Evolutionary conservation across 2,329 filamentous ascomycete species (phyloP).

Genomic region (Fusarium tupiense): DNA sequence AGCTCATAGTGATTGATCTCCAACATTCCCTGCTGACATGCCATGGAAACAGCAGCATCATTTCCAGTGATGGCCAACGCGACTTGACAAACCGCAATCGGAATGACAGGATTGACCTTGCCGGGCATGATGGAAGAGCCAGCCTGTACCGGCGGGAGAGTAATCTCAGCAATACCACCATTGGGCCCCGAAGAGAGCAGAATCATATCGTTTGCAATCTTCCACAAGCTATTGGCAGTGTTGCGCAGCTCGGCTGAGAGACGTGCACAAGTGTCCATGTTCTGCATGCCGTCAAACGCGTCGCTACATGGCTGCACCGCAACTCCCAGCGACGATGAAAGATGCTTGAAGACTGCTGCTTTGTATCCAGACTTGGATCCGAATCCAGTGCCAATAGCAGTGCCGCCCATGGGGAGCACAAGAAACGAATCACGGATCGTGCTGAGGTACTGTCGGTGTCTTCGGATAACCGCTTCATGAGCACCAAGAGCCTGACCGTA

Average conservation of each 20-base stretch:
- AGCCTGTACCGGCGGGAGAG: background rate
- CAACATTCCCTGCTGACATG: background rate
- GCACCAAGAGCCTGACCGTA: constrained; percentile 2
- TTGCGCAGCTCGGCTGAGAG: constrained; percentile 3
- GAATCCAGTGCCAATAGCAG: constrained; percentile 6
- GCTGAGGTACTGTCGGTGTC: background rate
- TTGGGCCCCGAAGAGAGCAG: background rate
- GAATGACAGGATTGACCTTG: constrained; percentile 4
- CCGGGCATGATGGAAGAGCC: constrained; percentile 6
- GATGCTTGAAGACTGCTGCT: background rate
- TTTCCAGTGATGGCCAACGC: background rate
- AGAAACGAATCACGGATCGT: background rate
- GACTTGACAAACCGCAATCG: background rate
- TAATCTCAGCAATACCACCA: background rate
- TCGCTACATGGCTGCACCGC: background rate
- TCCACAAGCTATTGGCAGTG: constrained; percentile 6
- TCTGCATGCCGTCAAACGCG: constrained; percentile 6
- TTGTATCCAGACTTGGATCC: background rate
- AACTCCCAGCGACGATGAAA: background rate
- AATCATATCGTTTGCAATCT: constrained; percentile 9
- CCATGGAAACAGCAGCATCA: background rate
- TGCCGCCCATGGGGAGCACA: background rate
- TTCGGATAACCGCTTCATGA: background rate
- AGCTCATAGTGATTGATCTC: constrained; percentile 9
- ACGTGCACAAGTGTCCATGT: constrained; percentile 1